Evolutionary conservation across 148 eudicot genomes (phyloP), one percentile per base, ranked within the genome.

Genomic region (Vaccinium darrowii): DNA sequence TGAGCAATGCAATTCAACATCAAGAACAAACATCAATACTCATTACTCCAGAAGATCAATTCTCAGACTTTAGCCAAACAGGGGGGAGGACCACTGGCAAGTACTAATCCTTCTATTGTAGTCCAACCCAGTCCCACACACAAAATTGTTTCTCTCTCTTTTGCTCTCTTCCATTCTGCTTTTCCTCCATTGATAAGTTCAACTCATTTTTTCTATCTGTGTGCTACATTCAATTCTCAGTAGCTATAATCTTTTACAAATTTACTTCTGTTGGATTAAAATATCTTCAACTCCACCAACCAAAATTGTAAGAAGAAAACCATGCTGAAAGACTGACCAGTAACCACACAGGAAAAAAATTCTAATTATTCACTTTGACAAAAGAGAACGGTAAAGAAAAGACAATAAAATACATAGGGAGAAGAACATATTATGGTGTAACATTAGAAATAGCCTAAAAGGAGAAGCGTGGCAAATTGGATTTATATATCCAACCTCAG

Each of bases 1-100:
- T 79, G 84, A 80, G 85, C 76, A 90, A 88, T 69, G 69, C 54
- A 79, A 83, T 79, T 88, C 73, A 87, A 83, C 69, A 79, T 81
- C 82, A 78, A 76, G 58, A 83, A 53, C n/a, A 50, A 72, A 52
- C 25, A 21, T 84, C 54, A 12, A 63, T 53, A 49, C 21, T 76
- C 33, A 43, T 78, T 85, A 79, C 57, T 39, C 3, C 79, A 85
- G 47, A 49, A 1, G 33, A 63, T 43, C 43, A 84, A 71, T 67
- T 33, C 39, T 25, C 53, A 43, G 23, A 19, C 60, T 54, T 11
- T n/a, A 53, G 75, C 60, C 39, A 75, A 39, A n/a, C 67, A 16
- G 82, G 52, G 51, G 15, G 23, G 23, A 50, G 30, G n/a, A 53
- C 16, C 21, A 75, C 53, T 43, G 21, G 52, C 78, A 75, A 75